phyloP scores from a whole-genome alignment of 345 rosid genomes.

The Angophora floribunda region DNA sequence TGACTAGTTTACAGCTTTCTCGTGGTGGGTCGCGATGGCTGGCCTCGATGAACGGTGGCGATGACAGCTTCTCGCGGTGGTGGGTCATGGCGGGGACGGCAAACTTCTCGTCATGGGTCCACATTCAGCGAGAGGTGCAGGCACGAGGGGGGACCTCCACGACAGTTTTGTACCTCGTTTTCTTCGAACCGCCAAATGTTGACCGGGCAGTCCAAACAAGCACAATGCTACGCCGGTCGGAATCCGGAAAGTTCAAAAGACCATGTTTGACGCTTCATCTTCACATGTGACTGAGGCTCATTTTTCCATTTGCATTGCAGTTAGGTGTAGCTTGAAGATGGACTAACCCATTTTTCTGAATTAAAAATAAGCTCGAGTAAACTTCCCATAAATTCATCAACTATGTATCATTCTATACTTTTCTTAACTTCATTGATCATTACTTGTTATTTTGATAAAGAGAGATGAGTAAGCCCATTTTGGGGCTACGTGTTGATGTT shows the following conservation, averaged over 20 bases:
- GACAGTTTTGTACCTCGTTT: background rate
- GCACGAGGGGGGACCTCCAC: background rate
- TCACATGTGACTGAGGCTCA: background rate
- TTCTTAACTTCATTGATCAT: background rate
- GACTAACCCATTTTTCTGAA: background rate
- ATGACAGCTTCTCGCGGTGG: background rate
- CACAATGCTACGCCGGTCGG: too few relatives aligned
- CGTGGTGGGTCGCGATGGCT: background rate
- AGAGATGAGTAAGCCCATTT: background rate
- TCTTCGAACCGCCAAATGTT: background rate
- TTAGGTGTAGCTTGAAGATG: background rate
- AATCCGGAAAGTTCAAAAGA: too few relatives aligned
- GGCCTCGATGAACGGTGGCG: background rate
- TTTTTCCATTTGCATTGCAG: background rate
- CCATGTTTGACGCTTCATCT: background rate
- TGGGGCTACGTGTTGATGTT: background rate
- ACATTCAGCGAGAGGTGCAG: background rate
- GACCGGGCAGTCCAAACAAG: fast-evolving
- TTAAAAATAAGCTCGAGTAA: background rate
- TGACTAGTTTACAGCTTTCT: background rate
- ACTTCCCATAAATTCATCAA: background rate
- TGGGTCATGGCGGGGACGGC: background rate
- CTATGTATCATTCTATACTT: background rate
- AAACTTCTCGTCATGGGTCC: background rate
- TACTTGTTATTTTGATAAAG: background rate